Base-by-base conservation (phyloP, 345 rosid genomes). In the Brassica cretica region DNA sequence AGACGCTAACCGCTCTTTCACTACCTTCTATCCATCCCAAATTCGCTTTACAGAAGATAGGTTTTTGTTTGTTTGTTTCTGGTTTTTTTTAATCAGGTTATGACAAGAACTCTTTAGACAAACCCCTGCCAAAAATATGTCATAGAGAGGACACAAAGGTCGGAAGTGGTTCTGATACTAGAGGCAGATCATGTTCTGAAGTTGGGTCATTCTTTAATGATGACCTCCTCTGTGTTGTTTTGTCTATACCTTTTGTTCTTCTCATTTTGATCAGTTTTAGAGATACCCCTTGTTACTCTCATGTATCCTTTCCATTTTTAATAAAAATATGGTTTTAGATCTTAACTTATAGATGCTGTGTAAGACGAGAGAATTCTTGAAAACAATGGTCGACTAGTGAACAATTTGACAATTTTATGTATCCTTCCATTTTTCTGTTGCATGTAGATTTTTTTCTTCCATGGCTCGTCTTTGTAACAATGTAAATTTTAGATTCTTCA, bases 1-100 rank as follows among this genome's bases (percentile, higher is more conserved):
- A 88, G 98, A 85, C 98, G 97, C 75, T 93, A 89, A 93, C 83
- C 4, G 4, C 69, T 64, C 55, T 66, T 59, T 44, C 55, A 49
- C 55, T n/a, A 44, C 51, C 55, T 44, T 51, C 1, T 46, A 1
- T 46, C 15, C 56, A 51, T 53, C 60, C 3, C 60, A 53, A 53
- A 15, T 6, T 16, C 24, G 60, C 60, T 53, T 53, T 53, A 53
- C 60, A 53, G 60, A 53, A 53, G 60, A 53, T 53, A 53, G 60
- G 19, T 53, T 53, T 53, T 53, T 35, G 73, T 53, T 53, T 53
- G 60, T 53, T 35, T 72, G 60, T 53, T 16, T 53, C 3, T 9
- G 3, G 0, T n/a, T n/a, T n/a, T 14, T 49, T n/a, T 49, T 51
- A n/a, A n/a, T 55, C 39, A 51, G 64, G 55, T 56, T 44, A 71